Conservation (phyloP, 352 stramenopile species). For the Pythium myriotylum region DNA sequence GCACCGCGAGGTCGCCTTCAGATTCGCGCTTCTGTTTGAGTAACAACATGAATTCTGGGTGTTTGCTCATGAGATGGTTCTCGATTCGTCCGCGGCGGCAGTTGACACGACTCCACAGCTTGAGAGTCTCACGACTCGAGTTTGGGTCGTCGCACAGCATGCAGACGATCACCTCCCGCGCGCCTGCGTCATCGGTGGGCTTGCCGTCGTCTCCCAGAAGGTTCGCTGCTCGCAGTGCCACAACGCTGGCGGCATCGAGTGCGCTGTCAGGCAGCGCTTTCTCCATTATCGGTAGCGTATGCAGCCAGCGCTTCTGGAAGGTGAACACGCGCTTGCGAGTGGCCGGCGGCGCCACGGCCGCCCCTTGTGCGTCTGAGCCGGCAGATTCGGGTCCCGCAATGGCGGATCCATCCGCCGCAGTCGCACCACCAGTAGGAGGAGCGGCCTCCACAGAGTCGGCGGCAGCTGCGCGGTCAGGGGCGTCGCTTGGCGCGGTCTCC, state of each 20-base stretch:
- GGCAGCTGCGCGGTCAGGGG: not conserved
- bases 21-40: slow-evolving; percentile 78
- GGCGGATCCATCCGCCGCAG: not conserved
- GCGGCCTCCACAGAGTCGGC: not conserved
- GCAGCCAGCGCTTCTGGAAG: slow-evolving; percentile 80
- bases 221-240: slow-evolving; percentile 31
- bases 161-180: slow-evolving; percentile 65
- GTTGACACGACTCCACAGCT: slow-evolving; percentile 78
- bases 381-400: not conserved
- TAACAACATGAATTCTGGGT: slow-evolving; percentile 80
- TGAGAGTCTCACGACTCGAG: slow-evolving; percentile 57
- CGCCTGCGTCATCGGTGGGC: slow-evolving; percentile 24
- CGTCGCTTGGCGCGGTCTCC: not conserved
- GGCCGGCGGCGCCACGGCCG: not conserved
- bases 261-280: slow-evolving; percentile 50
- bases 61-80: slow-evolving; percentile 80
- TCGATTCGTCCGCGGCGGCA: slow-evolving; percentile 76
- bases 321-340: slow-evolving; percentile 74
- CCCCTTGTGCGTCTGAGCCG: not conserved
- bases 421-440: not conserved
- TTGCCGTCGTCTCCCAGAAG: slow-evolving; percentile 26
- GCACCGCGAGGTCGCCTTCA: slow-evolving; percentile 67
- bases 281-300: slow-evolving; percentile 80
- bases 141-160: slow-evolving; percentile 77
- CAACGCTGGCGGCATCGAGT: slow-evolving; percentile 34